These are phyloP conservation scores for Phytopythium aichiense DNA, from an alignment of 352 stramenopile genomes.

Conservation along the genomic window DNA sequence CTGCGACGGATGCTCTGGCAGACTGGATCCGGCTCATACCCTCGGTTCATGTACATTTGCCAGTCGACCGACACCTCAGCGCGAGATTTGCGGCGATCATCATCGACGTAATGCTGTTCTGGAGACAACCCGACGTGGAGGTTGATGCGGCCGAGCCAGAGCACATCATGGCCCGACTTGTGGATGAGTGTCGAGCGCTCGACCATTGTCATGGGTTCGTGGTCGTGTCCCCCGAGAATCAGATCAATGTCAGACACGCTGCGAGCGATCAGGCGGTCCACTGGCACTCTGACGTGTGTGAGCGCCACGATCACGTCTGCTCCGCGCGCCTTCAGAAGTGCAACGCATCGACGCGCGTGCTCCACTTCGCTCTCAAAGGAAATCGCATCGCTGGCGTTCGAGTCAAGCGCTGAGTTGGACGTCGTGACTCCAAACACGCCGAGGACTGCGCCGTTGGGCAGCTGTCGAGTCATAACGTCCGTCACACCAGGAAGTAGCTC, in stretches of 20 bases:
- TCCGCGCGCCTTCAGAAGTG: slow-evolving; percentile 12
- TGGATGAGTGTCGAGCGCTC: slow-evolving; percentile 29
- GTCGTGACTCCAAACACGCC: slow-evolving; percentile 57
- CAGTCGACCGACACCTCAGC: not conserved
- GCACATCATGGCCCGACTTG: slow-evolving; percentile 57
- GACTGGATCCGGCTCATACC: slow-evolving; percentile 2
- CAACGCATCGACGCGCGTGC: not conserved
- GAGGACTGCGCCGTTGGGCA: slow-evolving; percentile 50
- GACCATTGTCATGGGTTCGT: slow-evolving; percentile 86
- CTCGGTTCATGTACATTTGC: slow-evolving; percentile 6
- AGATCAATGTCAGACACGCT: slow-evolving; percentile 72
- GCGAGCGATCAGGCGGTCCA: slow-evolving; percentile 66
- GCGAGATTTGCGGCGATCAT: not conserved
- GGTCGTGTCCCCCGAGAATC: slow-evolving; percentile 90
- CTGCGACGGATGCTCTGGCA: not conserved
- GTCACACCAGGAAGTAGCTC: slow-evolving; percentile 34
- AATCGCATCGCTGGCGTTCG: not conserved
- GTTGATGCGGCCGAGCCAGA: slow-evolving; percentile 82
- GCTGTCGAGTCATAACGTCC: slow-evolving; percentile 27
- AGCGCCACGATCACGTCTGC: slow-evolving; percentile 84
- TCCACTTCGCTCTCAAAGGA: slow-evolving; percentile 1
- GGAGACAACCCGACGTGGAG: slow-evolving; percentile 25
- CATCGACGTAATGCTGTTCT: not conserved
- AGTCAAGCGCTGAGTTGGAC: not conserved
- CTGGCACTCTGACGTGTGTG: slow-evolving; percentile 74